Evolutionary conservation across 441 rosid genomes (phyloP).

Genomic region (Pelargonium australe): DNA sequence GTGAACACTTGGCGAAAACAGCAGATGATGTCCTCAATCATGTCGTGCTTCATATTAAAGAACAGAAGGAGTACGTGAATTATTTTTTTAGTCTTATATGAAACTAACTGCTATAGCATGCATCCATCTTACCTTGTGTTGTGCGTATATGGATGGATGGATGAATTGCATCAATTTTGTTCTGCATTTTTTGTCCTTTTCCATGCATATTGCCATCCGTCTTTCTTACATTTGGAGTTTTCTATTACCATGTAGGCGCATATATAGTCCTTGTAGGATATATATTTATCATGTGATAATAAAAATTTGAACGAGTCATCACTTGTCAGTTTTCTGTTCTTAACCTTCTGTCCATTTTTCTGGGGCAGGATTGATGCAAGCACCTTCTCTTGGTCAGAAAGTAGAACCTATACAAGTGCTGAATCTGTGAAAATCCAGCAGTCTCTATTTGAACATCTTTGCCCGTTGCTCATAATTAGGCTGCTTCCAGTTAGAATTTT

Average conservation of each 20-base stretch:
- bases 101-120: background rate
- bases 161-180: background rate
- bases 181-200: background rate
- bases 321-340: constrained; percentile 11
- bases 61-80: constrained; percentile 52
- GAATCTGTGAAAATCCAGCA: constrained; percentile 37
- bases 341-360: constrained; percentile 8
- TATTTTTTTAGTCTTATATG: background rate
- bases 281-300: background rate
- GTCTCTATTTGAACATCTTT: constrained; percentile 65
- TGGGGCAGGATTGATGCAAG: constrained; percentile 36
- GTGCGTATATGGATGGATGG: no score
- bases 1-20: constrained; percentile 57
- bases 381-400: constrained; percentile 31
- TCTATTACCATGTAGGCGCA: background rate
- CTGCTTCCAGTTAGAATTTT: constrained; percentile 83
- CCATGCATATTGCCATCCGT: background rate
- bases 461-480: constrained; percentile 78
- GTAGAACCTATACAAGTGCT: constrained; percentile 28
- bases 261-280: background rate
- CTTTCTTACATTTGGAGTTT: background rate
- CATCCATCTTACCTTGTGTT: background rate
- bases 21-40: constrained; percentile 52
- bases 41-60: constrained; percentile 51
- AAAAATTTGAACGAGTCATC: background rate